Evolutionary conservation across 176 grass and related monocot genomes (phyloP).

Genomic region (Zea luxurians): DNA sequence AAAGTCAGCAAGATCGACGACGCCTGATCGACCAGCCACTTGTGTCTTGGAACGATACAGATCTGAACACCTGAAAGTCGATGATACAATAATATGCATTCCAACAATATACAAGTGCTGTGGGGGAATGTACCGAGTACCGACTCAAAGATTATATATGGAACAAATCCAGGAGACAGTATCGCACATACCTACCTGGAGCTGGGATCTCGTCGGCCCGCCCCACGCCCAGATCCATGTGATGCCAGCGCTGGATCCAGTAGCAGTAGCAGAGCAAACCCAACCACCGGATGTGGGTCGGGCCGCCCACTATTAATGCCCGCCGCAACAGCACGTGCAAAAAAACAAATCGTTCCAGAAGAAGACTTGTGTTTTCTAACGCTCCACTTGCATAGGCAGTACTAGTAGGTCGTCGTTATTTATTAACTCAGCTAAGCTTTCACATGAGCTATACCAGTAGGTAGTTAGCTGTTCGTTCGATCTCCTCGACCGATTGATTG

Average conservation of each 20-base stretch:
- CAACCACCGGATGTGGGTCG: slow-evolving; percentile 18
- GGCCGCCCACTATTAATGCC: slow-evolving; percentile 37
- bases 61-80: not conserved
- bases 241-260: slow-evolving; percentile 25
- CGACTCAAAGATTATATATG: slow-evolving; percentile 6
- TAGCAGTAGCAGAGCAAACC: not conserved
- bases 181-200: slow-evolving; percentile 23
- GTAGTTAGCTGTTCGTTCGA: slow-evolving; percentile 5
- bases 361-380: not conserved
- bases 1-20: too few species aligned
- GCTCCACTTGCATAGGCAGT: slow-evolving; percentile 20
- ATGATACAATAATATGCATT: not conserved
- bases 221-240: slow-evolving; percentile 24
- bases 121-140: not conserved
- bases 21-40: not conserved
- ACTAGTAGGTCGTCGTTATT: not conserved
- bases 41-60: not conserved
- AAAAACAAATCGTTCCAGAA: too few species aligned
- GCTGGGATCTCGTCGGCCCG: slow-evolving; percentile 37
- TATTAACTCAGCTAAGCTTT: slow-evolving; percentile 18
- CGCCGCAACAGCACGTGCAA: slow-evolving; percentile 21
- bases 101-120: not conserved
- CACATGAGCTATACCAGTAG: not conserved
- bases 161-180: slow-evolving; percentile 14
- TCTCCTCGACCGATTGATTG: not conserved